phyloP scores from a whole-genome alignment of 228 moss, liverwort and hornwort species.

The Sphagnum magellanicum region DNA sequence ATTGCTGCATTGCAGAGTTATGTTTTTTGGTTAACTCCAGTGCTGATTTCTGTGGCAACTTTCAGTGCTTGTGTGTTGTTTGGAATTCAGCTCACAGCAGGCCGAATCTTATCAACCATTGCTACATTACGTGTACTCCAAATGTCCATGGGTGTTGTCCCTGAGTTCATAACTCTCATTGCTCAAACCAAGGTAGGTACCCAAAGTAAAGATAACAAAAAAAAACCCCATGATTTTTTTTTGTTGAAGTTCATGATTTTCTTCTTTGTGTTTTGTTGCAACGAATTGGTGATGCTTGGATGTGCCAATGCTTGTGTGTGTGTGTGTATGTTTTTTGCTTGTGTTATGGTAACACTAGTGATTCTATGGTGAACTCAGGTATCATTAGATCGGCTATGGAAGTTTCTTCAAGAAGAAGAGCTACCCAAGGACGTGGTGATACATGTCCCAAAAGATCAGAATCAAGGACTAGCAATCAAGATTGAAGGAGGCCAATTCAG shows the following conservation, averaged over 20 bases:
- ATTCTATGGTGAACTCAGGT: constrained; percentile 1
- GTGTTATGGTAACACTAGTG: no score
- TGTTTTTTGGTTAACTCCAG: constrained; percentile 50
- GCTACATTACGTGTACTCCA: constrained; percentile 46
- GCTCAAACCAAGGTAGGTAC: constrained; percentile 22
- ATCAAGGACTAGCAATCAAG: constrained; percentile 15
- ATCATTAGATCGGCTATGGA: constrained; percentile 37
- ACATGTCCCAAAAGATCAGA: background rate
- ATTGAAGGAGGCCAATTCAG: constrained; percentile 36
- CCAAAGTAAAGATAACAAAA: no score
- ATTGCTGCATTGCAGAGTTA: constrained; percentile 25
- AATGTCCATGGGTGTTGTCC: constrained; percentile 31
- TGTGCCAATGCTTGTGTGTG: no score
- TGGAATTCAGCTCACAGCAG: constrained; percentile 41
- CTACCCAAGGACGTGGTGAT: constrained; percentile 38
- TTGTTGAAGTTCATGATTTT: no score
- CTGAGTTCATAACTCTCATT: constrained; percentile 25
- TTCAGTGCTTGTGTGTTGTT: constrained; percentile 41
- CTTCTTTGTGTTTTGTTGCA: no score
- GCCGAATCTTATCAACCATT: constrained; percentile 49
- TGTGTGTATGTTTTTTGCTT: no score
- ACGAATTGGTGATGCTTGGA: no score
- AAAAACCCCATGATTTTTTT: no score
- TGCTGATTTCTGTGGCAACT: constrained; percentile 39
- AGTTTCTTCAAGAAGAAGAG: constrained; percentile 45